A percentile compares a stretch with the other conserved stretches of the same genome.
Conservation (phyloP, 345 rosid genomes). For the Syzygium aqueum region DNA sequence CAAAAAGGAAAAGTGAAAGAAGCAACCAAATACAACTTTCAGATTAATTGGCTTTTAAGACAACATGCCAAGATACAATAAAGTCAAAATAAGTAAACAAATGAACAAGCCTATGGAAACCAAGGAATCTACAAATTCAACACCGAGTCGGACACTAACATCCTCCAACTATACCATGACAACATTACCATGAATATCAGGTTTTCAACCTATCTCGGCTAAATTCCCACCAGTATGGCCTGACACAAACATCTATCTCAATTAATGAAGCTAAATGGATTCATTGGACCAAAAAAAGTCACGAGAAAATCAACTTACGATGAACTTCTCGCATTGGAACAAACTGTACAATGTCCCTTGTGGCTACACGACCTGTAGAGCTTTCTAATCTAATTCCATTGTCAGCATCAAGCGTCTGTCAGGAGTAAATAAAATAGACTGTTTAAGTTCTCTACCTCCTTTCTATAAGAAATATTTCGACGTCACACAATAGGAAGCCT, state of each 20-base stretch:
- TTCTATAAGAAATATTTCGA: neutral
- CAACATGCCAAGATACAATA: neutral
- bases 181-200: neutral
- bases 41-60: neutral
- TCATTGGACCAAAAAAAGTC: neutral
- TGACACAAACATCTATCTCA: neutral
- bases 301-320: constrained; percentile 22
- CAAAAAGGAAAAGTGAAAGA: neutral
- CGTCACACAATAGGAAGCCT: neutral
- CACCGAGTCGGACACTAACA: neutral
- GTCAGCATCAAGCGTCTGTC: constrained; percentile 79
- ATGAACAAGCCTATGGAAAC: neutral
- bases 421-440: neutral
- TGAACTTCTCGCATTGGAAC: constrained; percentile 75
- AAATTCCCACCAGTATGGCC: neutral
- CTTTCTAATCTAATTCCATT: constrained; percentile 68
- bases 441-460: neutral
- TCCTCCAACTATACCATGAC: neutral
- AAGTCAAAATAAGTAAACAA: neutral
- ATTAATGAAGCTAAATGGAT: neutral
- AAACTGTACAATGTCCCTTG: constrained; percentile 84
- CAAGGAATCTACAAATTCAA: neutral
- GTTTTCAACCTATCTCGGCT: neutral
- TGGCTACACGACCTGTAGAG: constrained; percentile 61
- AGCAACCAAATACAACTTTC: neutral